A percentile compares a stretch with the other conserved stretches of the same genome.
Conservation (phyloP, 2,329 filamentous ascomycete genomes). For the Paraconiothyrium brasiliense region DNA sequence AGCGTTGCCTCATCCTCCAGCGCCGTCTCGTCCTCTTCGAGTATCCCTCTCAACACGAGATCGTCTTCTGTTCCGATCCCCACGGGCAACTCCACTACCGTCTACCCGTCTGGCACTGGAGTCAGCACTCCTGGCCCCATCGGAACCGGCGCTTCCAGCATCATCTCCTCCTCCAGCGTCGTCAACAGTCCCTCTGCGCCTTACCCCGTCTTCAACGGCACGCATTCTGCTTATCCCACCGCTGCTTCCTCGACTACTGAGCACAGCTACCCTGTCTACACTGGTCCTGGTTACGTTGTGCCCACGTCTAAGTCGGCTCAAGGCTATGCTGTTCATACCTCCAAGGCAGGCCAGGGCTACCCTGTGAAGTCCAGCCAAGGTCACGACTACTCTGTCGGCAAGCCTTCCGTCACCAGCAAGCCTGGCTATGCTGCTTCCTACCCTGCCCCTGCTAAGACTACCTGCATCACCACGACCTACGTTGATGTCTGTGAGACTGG, state of each 20-base stretch:
- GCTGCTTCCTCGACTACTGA: conserved; percentile 1
- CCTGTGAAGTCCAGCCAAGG: conserved; percentile 12
- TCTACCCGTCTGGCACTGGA: background rate
- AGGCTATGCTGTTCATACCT: background rate
- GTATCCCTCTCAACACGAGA: background rate
- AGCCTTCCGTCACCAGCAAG: conserved; percentile 27
- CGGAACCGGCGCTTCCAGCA: background rate
- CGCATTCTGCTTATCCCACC: conserved; percentile 7
- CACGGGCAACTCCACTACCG: conserved; percentile 3
- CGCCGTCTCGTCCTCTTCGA: background rate
- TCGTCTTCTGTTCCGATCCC: background rate
- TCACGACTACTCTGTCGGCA: conserved; percentile 15
- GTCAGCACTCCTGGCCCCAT: background rate
- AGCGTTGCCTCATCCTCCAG: background rate
- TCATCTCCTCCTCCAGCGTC: background rate
- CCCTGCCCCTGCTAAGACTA: conserved; percentile 26
- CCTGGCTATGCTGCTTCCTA: conserved; percentile 23
- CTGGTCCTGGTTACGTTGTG: conserved; percentile 12
- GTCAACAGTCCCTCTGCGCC: conserved; percentile 5
- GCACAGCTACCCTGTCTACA: conserved; percentile 16
- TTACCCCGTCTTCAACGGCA: background rate
- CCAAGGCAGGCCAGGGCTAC: background rate
- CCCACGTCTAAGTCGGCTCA: background rate
- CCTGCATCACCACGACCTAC: conserved; percentile 39
- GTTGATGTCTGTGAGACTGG: conserved; percentile 50